Conservation (phyloP, 2,329 filamentous ascomycete species). For the Mycosphaerelloides madeirae region DNA sequence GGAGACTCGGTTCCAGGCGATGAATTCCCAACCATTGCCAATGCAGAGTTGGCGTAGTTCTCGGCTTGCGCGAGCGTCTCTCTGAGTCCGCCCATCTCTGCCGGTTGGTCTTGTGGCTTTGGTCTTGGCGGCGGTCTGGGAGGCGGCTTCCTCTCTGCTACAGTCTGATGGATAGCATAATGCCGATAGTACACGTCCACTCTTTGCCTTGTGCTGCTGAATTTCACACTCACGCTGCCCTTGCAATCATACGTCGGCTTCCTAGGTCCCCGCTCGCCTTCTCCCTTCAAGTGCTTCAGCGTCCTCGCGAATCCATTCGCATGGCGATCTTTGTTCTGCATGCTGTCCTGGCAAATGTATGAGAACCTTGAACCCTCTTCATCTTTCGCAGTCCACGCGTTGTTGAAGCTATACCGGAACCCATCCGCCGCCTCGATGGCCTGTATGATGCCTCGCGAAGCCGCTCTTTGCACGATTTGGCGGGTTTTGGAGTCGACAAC, state of each 20-base stretch:
- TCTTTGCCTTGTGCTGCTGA: conserved; percentile 39
- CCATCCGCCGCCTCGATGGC: conserved; percentile 43
- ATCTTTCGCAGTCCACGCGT: conserved; percentile 44
- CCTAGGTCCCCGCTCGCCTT: conserved; percentile 22
- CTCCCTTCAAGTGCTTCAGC: conserved; percentile 24
- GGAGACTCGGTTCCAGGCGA: background rate
- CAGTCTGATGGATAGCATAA: conserved; percentile 43
- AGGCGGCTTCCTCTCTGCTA: conserved; percentile 41
- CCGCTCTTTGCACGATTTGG: conserved; percentile 44
- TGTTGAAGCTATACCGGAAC: conserved; percentile 48
- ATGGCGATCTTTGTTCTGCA: conserved; percentile 48
- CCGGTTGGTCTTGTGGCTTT: background rate
- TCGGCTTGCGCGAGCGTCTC: conserved; percentile 4
- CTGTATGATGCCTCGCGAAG: conserved; percentile 43
- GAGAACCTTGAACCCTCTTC: conserved; percentile 46
- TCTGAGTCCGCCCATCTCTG: conserved; percentile 14
- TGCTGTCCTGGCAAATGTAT: conserved; percentile 48
- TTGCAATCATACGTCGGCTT: conserved; percentile 49
- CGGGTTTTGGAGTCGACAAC: conserved; percentile 36
- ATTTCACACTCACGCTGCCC: conserved; percentile 46
- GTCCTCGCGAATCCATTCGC: conserved; percentile 37
- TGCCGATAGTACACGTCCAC: conserved; percentile 46
- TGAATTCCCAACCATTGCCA: conserved; percentile 5
- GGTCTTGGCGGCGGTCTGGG: conserved; percentile 25
- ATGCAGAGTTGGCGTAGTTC: conserved; percentile 9